phyloP scores from a whole-genome alignment of 208 protist species.

The Leptomonas seymouri region DNA sequence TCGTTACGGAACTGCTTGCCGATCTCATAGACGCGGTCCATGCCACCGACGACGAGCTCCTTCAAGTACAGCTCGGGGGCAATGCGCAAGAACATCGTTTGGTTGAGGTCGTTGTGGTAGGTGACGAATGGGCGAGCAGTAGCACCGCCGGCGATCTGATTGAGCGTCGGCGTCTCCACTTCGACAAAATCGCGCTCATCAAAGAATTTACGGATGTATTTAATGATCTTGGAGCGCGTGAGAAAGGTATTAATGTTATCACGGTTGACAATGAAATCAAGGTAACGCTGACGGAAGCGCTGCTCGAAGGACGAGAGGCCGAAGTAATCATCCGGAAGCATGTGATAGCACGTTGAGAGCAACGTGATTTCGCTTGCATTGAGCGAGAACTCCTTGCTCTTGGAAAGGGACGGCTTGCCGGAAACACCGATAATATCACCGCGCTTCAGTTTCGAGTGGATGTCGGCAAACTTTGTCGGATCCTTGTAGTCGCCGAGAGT shows the following conservation, averaged over 20 bases:
- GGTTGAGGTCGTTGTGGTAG: constrained; percentile 99
- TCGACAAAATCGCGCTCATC: constrained; percentile 96
- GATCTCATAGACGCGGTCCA: constrained; percentile 99
- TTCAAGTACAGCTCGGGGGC: constrained; percentile 99
- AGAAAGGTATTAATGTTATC: constrained; percentile 95
- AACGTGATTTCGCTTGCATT: constrained; percentile 84
- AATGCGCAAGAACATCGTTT: constrained; percentile 98
- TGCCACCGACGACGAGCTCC: constrained; percentile 98
- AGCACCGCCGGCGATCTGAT: constrained; percentile 99
- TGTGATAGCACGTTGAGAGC: constrained; percentile 98
- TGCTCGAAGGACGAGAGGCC: constrained; percentile 96
- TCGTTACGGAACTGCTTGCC: constrained; percentile 99
- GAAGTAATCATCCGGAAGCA: constrained; percentile 97
- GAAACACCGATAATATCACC: constrained; percentile 99
- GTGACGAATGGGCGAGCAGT: constrained; percentile 99
- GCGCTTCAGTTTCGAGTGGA: constrained; percentile 92
- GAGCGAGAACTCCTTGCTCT: constrained; percentile 92
- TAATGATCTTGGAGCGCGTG: constrained; percentile 95
- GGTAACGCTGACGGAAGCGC: constrained; percentile 97
- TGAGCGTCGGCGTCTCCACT: constrained; percentile 99
- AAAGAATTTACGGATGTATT: constrained; percentile 98
- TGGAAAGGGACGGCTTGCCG: constrained; percentile 91
- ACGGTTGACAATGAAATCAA: constrained; percentile 99
- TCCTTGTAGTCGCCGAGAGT: constrained; percentile 60
- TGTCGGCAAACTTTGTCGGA: constrained; percentile 78